Evolutionary conservation across 495 filamentous ascomycete genomes (phyloP), one percentile per base, ranked within the genome.

Genomic region (Arthonia radiata): DNA sequence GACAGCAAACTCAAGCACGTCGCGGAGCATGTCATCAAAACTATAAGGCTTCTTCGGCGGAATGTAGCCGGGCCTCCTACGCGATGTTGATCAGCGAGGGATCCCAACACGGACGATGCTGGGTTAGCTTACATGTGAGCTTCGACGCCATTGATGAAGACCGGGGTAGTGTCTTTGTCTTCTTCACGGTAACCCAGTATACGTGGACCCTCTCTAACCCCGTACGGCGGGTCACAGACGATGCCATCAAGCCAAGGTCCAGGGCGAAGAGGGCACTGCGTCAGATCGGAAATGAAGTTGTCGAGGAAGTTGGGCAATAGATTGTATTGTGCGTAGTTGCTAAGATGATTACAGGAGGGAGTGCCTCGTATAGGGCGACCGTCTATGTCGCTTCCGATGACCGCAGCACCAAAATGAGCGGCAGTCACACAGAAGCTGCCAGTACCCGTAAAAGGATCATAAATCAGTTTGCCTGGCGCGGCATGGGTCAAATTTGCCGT

Each of bases 151-250:
- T 80, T 62, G 27, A 71, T 60, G 14, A 71, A 53, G 3, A 75
- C 57, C 19, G 11, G 11, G 6, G 6, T 6, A 31, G 62, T 62
- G 34, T 64, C 56, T 29, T 56, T 57, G 0, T 54, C 49, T 18
- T 56, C 54, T 28, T 66, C 54, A 40, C 67, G 35, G 67, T 64
- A 15, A 57, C 86, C 86, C 10, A 99, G 51, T 3, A 94, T 81
- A 39, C 71, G 72, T 27, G 93, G 48, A 0, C 86, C 86, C 39
- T 99, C 86, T 7, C 86, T 63, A 10, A 99, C 78, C n/a, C 86
- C 86, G 41, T 99, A 99, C 0, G 86, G 86, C 10, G 86, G 86
- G 47, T 99, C 86, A 36, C 86, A 93, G n/a, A 93, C 49, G 32
- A 99, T 83, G 2, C 72, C 80, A 49, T 99, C 81, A 19, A 94